phyloP scores from a whole-genome alignment of 202 grass and related monocot genomes.

The Elaeis oleifera region DNA sequence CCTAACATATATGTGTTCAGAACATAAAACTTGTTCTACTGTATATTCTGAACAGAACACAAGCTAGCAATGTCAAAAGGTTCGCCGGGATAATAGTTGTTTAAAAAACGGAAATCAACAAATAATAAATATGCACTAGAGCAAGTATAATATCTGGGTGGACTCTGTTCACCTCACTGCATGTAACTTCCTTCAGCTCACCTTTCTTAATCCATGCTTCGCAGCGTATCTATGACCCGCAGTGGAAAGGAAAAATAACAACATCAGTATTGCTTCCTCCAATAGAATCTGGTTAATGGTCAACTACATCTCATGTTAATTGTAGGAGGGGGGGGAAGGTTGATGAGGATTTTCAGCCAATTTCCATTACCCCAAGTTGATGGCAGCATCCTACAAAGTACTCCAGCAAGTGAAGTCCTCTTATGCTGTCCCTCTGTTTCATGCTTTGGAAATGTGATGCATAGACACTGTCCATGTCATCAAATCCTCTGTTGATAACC shows the following conservation, averaged over 20 bases:
- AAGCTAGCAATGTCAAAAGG: neutral
- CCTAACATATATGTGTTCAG: no score
- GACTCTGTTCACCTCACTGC: slow-evolving; percentile 72
- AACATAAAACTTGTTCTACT: no score
- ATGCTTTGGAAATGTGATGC: slow-evolving; percentile 80
- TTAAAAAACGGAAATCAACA: neutral
- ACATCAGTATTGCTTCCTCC: no score
- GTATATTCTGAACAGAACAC: no score
- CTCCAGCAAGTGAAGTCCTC: slow-evolving; percentile 90
- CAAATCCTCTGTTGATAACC: slow-evolving; percentile 57
- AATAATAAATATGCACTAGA: neutral
- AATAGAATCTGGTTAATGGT: no score
- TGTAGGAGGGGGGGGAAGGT: neutral
- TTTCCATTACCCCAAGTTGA: slow-evolving; percentile 55
- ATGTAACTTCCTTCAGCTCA: slow-evolving; percentile 86
- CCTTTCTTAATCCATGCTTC: slow-evolving; percentile 79
- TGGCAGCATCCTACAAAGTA: slow-evolving; percentile 80
- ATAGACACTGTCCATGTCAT: slow-evolving; percentile 95
- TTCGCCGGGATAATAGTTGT: neutral
- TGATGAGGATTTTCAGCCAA: neutral
- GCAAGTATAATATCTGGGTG: slow-evolving; percentile 42
- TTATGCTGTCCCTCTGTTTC: slow-evolving; percentile 75
- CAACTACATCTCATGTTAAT: no score
- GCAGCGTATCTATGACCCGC: slow-evolving; percentile 48
- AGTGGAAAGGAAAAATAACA: no score